Percentiles rank a stretch among this genome's conserved stretches.
These are phyloP conservation scores for Drechslerella coelobrocha DNA, from an alignment of 2,329 filamentous ascomycete species.

Conservation along the genomic window DNA sequence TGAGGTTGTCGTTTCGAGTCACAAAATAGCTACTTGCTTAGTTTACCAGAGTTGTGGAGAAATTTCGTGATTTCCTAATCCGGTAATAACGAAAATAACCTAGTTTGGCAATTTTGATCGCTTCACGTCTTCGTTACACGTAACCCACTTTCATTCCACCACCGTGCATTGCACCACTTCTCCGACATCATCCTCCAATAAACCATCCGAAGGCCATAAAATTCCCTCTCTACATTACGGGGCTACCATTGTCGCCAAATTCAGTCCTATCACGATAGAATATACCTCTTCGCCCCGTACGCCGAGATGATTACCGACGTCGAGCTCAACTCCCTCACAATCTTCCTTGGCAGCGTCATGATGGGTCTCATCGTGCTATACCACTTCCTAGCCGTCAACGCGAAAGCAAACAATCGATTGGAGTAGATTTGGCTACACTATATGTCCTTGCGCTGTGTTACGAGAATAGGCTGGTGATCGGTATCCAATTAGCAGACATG, in stretches of 20 bases:
- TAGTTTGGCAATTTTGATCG: constrained; percentile 41
- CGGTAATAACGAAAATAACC: background rate
- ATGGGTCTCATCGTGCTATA: constrained; percentile 95
- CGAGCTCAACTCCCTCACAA: constrained; percentile 86
- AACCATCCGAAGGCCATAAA: background rate
- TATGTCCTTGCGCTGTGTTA: background rate
- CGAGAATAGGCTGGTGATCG: no score
- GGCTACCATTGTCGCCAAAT: background rate
- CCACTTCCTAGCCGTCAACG: constrained; percentile 95
- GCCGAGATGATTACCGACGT: constrained; percentile 90
- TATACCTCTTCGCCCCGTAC: background rate
- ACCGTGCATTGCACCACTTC: no score
- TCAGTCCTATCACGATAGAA: background rate
- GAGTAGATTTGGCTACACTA: constrained; percentile 17
- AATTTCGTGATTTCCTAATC: constrained; percentile 25
- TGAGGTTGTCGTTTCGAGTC: constrained; percentile 40
- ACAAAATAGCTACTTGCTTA: constrained; percentile 25
- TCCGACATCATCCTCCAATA: constrained; percentile 8
- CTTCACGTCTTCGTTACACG: constrained; percentile 26
- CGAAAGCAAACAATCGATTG: constrained; percentile 63
- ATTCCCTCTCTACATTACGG: background rate
- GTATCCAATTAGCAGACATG: no score
- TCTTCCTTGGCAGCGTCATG: constrained; percentile 86
- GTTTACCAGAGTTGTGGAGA: background rate
- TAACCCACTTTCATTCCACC: constrained; percentile 30